A percentile compares a stretch with the other conserved stretches of the same genome.
phyloP scores from a whole-genome alignment of 345 rosid genomes.

The Eucalyptus regnans region DNA sequence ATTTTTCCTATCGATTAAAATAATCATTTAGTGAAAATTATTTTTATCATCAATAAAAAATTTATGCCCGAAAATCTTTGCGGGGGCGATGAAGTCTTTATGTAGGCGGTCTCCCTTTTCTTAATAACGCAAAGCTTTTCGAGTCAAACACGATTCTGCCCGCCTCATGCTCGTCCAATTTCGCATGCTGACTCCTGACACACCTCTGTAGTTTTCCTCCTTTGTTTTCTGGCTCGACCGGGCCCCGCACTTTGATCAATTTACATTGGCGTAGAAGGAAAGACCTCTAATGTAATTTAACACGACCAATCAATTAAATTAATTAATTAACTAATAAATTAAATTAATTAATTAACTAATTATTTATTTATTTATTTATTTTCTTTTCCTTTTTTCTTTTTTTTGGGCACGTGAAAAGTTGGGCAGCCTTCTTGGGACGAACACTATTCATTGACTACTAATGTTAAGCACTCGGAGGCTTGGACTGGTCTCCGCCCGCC shows the following conservation, averaged over 20 bases:
- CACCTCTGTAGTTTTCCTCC: fast-evolving
- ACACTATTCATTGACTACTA: not conserved
- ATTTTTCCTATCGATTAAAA: too few relatives aligned
- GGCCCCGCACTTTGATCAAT: not conserved
- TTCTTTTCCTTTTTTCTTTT: fast-evolving
- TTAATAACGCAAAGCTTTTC: not conserved
- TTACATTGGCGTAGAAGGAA: not conserved
- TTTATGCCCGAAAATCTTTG: too few relatives aligned
- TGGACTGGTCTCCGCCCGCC: not conserved
- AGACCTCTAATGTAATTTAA: not conserved
- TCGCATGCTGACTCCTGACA: fast-evolving
- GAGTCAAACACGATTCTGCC: not conserved
- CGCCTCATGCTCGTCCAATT: not conserved
- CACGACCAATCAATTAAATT: not conserved
- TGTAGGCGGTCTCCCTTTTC: not conserved
- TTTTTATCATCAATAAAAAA: not conserved
- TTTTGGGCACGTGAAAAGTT: not conserved
- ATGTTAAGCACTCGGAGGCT: too few relatives aligned
- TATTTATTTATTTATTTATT: not conserved
- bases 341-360: too few relatives aligned
- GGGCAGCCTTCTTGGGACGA: not conserved
- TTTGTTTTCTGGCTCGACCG: not conserved
- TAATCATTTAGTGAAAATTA: not conserved
- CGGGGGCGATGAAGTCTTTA: too few relatives aligned
- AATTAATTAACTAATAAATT: not conserved